Base-by-base conservation (phyloP, 805 yeast genomes). In the Hanseniaspora meyeri region DNA sequence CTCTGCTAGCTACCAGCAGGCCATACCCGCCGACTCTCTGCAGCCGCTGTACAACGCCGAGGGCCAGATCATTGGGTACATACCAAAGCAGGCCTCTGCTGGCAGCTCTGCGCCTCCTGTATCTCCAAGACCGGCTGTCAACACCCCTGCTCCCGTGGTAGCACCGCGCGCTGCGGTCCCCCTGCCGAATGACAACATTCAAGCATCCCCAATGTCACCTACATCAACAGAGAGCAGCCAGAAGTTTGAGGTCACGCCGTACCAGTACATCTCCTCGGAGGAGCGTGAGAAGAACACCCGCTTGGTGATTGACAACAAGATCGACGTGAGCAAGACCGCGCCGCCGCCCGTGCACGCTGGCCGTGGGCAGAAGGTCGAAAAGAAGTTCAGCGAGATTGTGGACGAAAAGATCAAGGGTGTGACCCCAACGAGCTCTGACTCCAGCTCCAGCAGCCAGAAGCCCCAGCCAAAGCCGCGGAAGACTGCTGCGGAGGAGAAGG, bases 31-130 rank as follows among this genome's bases (percentile, higher is more conserved):
- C 38, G 59, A 60, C 19, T 49, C 50, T 17, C 43, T 38, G 19
- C 49, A 57, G 24, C 59, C 59, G 10, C 59, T 55, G 27, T 55
- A 55, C 24, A 49, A 55, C 29, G 40, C 50, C 7, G 43, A 49
- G 11, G 58, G 58, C 0, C 47, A 43, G 31, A 36, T 57, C 7
- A 57, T 57, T 11, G 59, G 59, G 3, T 57, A 57, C 29, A 37
- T 51, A 17, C 64, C 60, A 5, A 48, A 38, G 8, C 58, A 58
- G 24, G 59, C 32, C 55, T 46, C 57, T 48, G 14, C 48, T 31
- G 6, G 55, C 37, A 36, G 56, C 10, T 7, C 34, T 34, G 24
- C 24, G 64, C 65, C 45, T n/a, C 20, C 45, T 16, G 20, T 27
- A 14, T n/a, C 17, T 3, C 43, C 51, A 20, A 14, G 42, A 10